A percentile compares a stretch with the other conserved stretches of the same genome.
Evolutionary conservation across 345 rosid genomes (phyloP).

Genomic region (Rubroshorea leprosula): DNA sequence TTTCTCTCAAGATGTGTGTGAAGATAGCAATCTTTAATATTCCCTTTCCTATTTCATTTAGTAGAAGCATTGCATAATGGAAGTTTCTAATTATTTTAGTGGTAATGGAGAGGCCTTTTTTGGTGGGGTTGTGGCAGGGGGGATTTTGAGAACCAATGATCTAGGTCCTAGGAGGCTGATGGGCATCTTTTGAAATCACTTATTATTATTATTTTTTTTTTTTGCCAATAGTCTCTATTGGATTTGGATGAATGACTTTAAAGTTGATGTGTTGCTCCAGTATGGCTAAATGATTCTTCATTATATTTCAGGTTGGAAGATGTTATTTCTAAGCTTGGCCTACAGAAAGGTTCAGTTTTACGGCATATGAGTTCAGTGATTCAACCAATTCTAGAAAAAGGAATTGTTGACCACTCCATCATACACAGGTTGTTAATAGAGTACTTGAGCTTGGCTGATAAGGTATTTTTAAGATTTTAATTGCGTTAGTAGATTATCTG

Average conservation of each 20-base stretch:
- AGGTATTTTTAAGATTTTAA: constrained; percentile 39
- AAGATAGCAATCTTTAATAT: not conserved
- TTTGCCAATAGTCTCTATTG: no score
- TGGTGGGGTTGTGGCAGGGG: not conserved
- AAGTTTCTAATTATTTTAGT: no score
- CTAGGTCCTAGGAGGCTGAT: not conserved
- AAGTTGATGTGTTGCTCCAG: constrained; percentile 5
- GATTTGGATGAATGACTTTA: not conserved
- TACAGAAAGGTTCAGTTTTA: constrained; percentile 61
- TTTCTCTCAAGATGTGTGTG: not conserved
- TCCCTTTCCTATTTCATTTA: not conserved
- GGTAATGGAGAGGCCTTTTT: no score
- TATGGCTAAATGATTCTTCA: constrained; percentile 3
- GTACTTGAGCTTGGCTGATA: constrained; percentile 70
- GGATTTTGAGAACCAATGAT: not conserved
- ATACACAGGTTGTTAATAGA: constrained; percentile 73
- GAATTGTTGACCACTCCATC: constrained; percentile 84
- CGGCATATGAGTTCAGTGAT: constrained; percentile 71
- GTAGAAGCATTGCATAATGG: no score
- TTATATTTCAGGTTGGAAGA: constrained; percentile 60
- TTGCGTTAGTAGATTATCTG: not conserved
- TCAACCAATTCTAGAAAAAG: constrained; percentile 93
- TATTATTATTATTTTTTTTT: not conserved
- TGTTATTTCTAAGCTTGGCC: constrained; percentile 62
- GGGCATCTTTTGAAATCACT: not conserved